phyloP scores from a whole-genome alignment of 108 stramenopile species.

The Cyclotella atomus region DNA sequence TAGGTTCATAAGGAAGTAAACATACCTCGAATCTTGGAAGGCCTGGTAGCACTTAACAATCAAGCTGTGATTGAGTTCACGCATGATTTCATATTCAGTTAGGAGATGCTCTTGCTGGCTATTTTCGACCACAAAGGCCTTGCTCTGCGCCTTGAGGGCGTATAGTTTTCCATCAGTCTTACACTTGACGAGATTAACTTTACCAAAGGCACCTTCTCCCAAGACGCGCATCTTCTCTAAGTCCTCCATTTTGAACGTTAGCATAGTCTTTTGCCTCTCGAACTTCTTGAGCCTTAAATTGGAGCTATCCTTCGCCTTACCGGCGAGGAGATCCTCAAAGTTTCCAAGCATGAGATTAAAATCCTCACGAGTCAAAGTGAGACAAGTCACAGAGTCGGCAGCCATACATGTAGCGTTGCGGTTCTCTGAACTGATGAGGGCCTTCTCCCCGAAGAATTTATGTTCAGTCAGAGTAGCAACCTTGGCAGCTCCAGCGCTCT shows the following conservation, averaged over 20 bases:
- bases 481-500: constrained; percentile 27
- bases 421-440: constrained; percentile 65
- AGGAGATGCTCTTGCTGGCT: constrained; percentile 57
- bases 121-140: constrained; percentile 58
- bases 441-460: constrained; percentile 83
- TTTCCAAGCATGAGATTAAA: constrained; percentile 65
- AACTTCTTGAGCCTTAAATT: neutral
- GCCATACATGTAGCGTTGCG: constrained; percentile 71
- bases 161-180: constrained; percentile 33
- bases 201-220: constrained; percentile 54
- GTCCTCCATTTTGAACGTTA: neutral
- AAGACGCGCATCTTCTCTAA: constrained; percentile 26
- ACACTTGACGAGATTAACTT: constrained; percentile 29
- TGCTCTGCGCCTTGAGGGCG: constrained; percentile 71
- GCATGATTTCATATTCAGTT: constrained; percentile 52
- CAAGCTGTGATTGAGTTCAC: constrained; percentile 36
- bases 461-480: constrained; percentile 63
- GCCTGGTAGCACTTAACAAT: constrained; percentile 41
- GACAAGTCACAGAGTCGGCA: constrained; percentile 39
- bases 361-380: constrained; percentile 56
- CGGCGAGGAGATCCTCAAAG: constrained; percentile 59
- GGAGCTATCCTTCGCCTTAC: neutral
- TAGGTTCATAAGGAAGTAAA: constrained; percentile 63
- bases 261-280: neutral
- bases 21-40: constrained; percentile 46